A percentile compares a stretch with the other conserved stretches of the same genome.
phyloP scores from a whole-genome alignment of 179 eudicot genomes.

The Spinacia oleracea region DNA sequence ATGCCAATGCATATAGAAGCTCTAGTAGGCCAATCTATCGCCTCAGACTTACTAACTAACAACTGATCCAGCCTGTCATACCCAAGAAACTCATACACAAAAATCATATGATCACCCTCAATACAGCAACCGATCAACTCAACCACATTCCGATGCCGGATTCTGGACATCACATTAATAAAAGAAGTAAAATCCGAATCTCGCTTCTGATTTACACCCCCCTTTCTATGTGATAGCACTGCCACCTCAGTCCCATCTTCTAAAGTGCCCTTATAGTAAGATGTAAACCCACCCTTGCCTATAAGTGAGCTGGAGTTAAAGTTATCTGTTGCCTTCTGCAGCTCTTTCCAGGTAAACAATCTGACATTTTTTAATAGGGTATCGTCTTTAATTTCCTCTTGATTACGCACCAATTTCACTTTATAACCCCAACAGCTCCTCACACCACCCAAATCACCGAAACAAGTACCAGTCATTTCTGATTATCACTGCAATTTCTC shows the following conservation, averaged over 20 bases:
- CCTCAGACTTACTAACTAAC: background rate
- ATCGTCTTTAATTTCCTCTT: background rate
- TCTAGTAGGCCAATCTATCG: constrained; percentile 14
- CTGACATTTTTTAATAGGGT: background rate
- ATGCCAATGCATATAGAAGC: constrained; percentile 20
- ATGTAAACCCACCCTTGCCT: background rate
- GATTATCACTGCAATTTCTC: background rate
- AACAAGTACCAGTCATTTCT: constrained; percentile 3
- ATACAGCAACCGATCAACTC: constrained; percentile 26
- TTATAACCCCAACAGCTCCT: constrained; percentile 19
- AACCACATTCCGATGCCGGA: constrained; percentile 29
- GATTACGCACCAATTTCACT: constrained; percentile 5
- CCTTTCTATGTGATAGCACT: background rate
- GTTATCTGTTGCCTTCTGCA: constrained; percentile 20
- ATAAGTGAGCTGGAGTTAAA: background rate
- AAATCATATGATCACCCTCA: background rate
- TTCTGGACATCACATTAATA: constrained; percentile 4
- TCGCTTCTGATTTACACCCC: background rate
- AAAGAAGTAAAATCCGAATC: background rate
- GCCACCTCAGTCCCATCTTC: constrained; percentile 13
- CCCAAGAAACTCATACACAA: constrained; percentile 22
- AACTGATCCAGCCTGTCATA: constrained; percentile 8
- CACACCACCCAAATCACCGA: constrained; percentile 18
- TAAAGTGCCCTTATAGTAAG: constrained; percentile 16
- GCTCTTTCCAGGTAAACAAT: constrained; percentile 3